phyloP scores from a whole-genome alignment of 139 green algal species.

The Chlorella sorokiniana region DNA sequence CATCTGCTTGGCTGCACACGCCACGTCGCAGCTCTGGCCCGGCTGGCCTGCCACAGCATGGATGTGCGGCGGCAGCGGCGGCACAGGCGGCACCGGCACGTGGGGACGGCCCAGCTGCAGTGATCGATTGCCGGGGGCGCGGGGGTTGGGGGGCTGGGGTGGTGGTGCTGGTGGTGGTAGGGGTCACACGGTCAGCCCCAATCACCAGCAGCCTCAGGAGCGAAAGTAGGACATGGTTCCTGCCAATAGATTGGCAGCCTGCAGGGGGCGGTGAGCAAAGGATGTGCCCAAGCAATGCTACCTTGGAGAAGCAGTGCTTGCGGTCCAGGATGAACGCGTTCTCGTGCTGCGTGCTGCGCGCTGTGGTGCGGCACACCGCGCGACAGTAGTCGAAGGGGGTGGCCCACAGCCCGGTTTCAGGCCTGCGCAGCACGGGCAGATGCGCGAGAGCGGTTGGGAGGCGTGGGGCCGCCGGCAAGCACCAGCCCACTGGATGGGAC shows the following conservation, averaged over 20 bases:
- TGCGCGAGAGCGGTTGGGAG: neutral
- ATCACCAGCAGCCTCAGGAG: no score
- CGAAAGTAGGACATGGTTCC: no score
- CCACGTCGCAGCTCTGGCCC: slow-evolving; percentile 52
- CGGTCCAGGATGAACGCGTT: slow-evolving; percentile 75
- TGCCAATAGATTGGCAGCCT: neutral
- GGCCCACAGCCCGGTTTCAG: slow-evolving; percentile 64
- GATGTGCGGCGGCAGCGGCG: slow-evolving; percentile 49
- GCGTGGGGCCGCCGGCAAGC: neutral
- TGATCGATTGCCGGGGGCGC: no score
- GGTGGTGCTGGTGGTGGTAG: no score
- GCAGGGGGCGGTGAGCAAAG: slow-evolving; percentile 18
- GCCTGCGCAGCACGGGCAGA: slow-evolving; percentile 26
- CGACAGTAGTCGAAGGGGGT: slow-evolving; percentile 74
- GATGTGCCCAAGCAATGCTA: slow-evolving; percentile 27
- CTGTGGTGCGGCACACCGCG: slow-evolving; percentile 72
- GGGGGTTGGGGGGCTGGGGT: no score
- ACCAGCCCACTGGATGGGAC: neutral
- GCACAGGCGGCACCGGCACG: slow-evolving; percentile 46
- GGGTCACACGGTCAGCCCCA: no score
- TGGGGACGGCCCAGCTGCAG: slow-evolving; percentile 31
- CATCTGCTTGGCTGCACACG: slow-evolving; percentile 43
- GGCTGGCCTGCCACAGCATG: slow-evolving; percentile 30
- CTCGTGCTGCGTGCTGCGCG: slow-evolving; percentile 76
- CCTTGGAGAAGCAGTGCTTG: slow-evolving; percentile 77